A percentile compares a stretch with the other conserved stretches of the same genome.
phyloP scores from a whole-genome alignment of 1,139 yeast species.

The Pichia kudriavzevii region DNA sequence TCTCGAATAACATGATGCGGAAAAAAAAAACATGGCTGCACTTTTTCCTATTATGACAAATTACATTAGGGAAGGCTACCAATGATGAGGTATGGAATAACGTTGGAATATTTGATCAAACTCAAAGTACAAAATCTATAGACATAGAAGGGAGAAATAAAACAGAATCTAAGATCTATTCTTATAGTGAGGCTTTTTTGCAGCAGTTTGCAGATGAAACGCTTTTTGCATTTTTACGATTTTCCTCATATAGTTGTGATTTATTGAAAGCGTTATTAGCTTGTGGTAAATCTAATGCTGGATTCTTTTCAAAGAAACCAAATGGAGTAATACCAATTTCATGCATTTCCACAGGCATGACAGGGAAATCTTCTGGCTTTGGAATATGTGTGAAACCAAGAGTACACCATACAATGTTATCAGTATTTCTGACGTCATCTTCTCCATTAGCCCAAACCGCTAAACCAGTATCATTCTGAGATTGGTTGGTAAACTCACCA shows the following conservation, averaged over 20 bases:
- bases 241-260: conserved; percentile 37
- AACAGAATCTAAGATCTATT: neutral
- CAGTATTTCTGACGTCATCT: conserved; percentile 72
- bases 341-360: conserved; percentile 79
- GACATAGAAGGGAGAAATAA: neutral
- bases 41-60: no score
- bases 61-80: no score
- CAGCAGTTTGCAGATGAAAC: conserved; percentile 28
- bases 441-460: conserved; percentile 54
- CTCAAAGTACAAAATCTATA: no score
- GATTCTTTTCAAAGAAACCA: conserved; percentile 76
- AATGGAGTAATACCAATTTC: conserved; percentile 64
- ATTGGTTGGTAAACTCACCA: conserved; percentile 76
- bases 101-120: no score
- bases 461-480: conserved; percentile 55
- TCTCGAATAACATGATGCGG: no score
- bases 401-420: conserved; percentile 81
- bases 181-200: conserved; percentile 27
- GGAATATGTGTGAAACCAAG: conserved; percentile 84
- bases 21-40: no score
- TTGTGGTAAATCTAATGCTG: conserved; percentile 77
- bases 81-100: no score
- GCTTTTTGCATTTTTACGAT: conserved; percentile 12
- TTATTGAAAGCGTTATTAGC: conserved; percentile 67
- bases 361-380: conserved; percentile 87